These are phyloP conservation scores for Sporothrix curviconia DNA, from an alignment of 2,329 filamentous ascomycete species.

Conservation along the genomic window DNA sequence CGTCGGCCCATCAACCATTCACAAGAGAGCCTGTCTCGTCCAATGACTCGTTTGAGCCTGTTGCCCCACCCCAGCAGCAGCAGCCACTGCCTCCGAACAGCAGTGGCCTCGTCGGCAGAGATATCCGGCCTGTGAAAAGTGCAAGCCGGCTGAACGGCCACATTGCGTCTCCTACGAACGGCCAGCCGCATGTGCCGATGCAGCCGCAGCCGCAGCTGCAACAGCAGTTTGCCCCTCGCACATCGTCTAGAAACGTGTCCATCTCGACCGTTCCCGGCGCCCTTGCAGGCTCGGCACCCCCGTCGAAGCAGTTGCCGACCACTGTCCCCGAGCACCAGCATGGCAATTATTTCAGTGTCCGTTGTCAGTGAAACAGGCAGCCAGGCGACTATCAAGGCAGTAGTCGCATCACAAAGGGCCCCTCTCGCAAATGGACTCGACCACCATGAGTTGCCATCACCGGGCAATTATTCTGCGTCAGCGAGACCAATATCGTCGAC, in stretches of 20 bases:
- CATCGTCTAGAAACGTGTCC: constrained; percentile 23
- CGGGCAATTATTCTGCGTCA: no score
- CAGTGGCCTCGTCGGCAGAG: constrained; percentile 11
- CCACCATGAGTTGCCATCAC: no score
- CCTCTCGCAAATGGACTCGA: no score
- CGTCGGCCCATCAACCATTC: background rate
- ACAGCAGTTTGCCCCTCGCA: constrained; percentile 27
- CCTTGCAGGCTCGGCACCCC: background rate
- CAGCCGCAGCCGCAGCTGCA: background rate
- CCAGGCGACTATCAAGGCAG: constrained; percentile 13
- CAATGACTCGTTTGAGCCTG: background rate
- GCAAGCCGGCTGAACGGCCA: background rate
- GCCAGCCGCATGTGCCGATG: background rate
- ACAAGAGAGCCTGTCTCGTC: background rate
- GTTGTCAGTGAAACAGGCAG: constrained; percentile 12
- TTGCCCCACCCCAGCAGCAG: background rate
- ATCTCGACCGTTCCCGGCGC: background rate
- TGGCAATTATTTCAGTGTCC: background rate
- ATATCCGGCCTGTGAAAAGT: constrained; percentile 20
- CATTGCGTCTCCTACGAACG: background rate
- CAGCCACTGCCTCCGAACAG: background rate
- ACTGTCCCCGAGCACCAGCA: background rate
- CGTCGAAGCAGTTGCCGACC: background rate
- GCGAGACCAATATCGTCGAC: background rate
- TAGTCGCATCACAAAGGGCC: background rate